Conservation (phyloP, 2,329 filamentous ascomycete genomes). For the Fusarium sarcochroum region DNA sequence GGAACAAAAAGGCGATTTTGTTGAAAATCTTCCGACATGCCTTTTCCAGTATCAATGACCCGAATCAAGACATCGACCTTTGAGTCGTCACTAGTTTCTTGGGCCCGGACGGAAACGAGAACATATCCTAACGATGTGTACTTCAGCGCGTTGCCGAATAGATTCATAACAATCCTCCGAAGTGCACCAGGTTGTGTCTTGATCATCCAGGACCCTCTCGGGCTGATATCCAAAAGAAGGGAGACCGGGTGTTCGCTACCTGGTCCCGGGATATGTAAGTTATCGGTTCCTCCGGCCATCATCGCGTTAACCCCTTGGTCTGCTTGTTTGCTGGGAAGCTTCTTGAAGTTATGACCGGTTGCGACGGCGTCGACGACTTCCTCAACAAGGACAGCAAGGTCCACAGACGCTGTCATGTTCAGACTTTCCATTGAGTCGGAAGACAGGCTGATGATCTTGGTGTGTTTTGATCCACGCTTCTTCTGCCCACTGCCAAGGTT, state of each 20-base stretch:
- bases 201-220: conserved; percentile 63
- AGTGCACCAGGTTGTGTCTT: conserved; percentile 66
- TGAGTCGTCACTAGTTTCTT: conserved; percentile 38
- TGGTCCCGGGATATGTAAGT: conserved; percentile 11
- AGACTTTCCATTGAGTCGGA: conserved; percentile 52
- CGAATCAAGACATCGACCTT: conserved; percentile 56
- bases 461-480: conserved; percentile 38
- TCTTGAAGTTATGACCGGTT: conserved; percentile 56
- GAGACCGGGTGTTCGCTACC: conserved; percentile 54
- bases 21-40: conserved; percentile 74
- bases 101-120: conserved; percentile 54
- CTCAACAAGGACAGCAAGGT: conserved; percentile 54
- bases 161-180: conserved; percentile 72
- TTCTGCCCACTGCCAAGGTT: conserved; percentile 49
- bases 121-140: conserved; percentile 70
- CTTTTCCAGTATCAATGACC: conserved; percentile 74
- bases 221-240: conserved; percentile 66
- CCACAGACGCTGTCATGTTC: conserved; percentile 51
- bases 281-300: conserved; percentile 5
- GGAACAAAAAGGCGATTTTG: conserved; percentile 72
- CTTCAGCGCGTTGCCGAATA: conserved; percentile 74
- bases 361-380: conserved; percentile 58
- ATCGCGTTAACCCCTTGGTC: conserved; percentile 17
- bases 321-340: conserved; percentile 13
- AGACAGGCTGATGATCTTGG: conserved; percentile 40